These are phyloP conservation scores for Sphaceloma murrayae DNA, from an alignment of 2,329 filamentous ascomycete genomes.

Conservation along the genomic window DNA sequence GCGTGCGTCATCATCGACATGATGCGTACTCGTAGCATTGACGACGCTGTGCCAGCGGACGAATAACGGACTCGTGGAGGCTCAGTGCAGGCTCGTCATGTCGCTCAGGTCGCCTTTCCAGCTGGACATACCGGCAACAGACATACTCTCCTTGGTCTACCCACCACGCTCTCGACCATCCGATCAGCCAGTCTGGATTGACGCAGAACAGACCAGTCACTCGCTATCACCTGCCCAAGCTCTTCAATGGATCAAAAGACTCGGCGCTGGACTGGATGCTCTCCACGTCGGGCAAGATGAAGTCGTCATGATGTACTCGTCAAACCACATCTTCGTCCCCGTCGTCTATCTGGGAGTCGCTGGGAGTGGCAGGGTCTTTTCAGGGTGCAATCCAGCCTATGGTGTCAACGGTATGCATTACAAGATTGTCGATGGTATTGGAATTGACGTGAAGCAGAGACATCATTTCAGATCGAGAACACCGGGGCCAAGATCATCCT, in stretches of 20 bases:
- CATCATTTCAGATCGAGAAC: slow-evolving; percentile 44
- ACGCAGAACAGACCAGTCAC: slow-evolving; percentile 38
- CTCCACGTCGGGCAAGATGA: slow-evolving; percentile 41
- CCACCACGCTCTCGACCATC: slow-evolving; percentile 29
- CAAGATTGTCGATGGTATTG: neutral
- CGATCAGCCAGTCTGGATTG: slow-evolving; percentile 45
- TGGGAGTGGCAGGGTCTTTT: slow-evolving; percentile 46
- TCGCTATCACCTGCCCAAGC: slow-evolving; percentile 41
- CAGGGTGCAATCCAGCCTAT: slow-evolving; percentile 47
- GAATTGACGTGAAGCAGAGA: slow-evolving; percentile 32
- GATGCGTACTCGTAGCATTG: no score
- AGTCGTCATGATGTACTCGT: slow-evolving; percentile 45
- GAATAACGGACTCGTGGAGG: no score
- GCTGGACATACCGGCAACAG: slow-evolving; percentile 40
- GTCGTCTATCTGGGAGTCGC: slow-evolving; percentile 46
- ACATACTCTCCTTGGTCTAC: slow-evolving; percentile 34
- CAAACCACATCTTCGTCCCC: slow-evolving; percentile 48
- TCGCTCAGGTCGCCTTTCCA: slow-evolving; percentile 38
- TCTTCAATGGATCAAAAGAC: slow-evolving; percentile 43
- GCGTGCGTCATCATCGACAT: no score
- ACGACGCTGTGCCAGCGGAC: no score
- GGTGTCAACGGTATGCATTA: slow-evolving; percentile 36
- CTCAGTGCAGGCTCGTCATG: slow-evolving; percentile 29
- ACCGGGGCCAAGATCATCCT: slow-evolving; percentile 43
- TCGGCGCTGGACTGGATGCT: slow-evolving; percentile 42